Evolutionary conservation across 306 rosid genomes (phyloP).

Genomic region (Corylus americana): DNA sequence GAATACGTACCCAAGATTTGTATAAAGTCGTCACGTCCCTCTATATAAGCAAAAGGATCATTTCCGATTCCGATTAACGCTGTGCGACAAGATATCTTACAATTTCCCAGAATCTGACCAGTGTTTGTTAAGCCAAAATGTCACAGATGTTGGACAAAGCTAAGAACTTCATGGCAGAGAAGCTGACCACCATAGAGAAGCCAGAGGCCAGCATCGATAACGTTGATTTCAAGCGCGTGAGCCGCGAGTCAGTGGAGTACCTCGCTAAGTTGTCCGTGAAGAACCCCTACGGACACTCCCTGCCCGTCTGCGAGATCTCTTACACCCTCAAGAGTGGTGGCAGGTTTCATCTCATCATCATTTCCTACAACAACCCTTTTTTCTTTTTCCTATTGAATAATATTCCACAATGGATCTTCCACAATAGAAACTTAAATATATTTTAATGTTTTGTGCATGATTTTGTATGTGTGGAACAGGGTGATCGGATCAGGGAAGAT

Average conservation of each 20-base stretch:
- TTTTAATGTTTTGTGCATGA: neutral
- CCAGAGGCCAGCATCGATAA: constrained; percentile 69
- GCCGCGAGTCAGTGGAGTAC: constrained; percentile 53
- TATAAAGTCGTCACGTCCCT: too few relatives aligned
- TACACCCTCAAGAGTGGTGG: constrained; percentile 72
- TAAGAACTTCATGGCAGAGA: constrained; percentile 52
- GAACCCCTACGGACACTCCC: constrained; percentile 53
- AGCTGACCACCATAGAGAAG: constrained; percentile 43
- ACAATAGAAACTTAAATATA: neutral
- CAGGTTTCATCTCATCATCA: constrained; percentile 28
- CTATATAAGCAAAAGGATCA: too few relatives aligned
- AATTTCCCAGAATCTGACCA: too few relatives aligned
- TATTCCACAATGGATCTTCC: too few relatives aligned
- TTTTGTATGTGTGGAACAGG: constrained; percentile 18
- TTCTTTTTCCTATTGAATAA: neutral
- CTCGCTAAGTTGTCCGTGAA: constrained; percentile 53
- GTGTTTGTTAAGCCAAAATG: constrained; percentile 32
- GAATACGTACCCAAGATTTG: too few relatives aligned
- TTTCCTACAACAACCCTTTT: too few relatives aligned
- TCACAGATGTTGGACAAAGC: constrained; percentile 57
- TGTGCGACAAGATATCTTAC: too few relatives aligned
- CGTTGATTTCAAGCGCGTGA: constrained; percentile 64
- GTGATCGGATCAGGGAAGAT: constrained; percentile 46
- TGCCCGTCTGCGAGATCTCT: constrained; percentile 70
- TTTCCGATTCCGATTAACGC: too few relatives aligned